Conservation (phyloP, 106 monocot genomes). For the Chionographis japonica region DNA sequence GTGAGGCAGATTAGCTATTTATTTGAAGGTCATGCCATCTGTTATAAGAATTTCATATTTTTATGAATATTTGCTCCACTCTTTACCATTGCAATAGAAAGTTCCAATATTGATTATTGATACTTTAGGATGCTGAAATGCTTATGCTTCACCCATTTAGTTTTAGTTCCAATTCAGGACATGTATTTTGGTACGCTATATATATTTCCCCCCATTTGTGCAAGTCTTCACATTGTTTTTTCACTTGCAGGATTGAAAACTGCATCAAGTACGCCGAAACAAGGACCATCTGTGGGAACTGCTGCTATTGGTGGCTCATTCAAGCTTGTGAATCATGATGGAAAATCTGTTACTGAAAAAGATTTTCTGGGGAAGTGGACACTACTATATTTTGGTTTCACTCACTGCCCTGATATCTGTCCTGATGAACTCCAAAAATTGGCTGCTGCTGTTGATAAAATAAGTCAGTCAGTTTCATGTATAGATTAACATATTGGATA, state of each 20-base stretch:
- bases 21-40: too few species aligned
- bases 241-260: slow-evolving; percentile 55
- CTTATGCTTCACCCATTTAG: too few species aligned
- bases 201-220: too few species aligned
- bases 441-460: slow-evolving; percentile 72
- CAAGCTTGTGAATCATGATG: slow-evolving; percentile 71
- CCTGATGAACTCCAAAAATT: slow-evolving; percentile 95
- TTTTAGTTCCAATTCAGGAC: too few species aligned
- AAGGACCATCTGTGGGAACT: slow-evolving; percentile 75
- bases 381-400: slow-evolving; percentile 90
- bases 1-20: too few species aligned
- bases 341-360: slow-evolving; percentile 67
- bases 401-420: slow-evolving; percentile 97
- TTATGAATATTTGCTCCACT: too few species aligned
- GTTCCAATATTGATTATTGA: too few species aligned
- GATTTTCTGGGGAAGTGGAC: slow-evolving; percentile 96
- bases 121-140: too few species aligned
- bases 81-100: too few species aligned
- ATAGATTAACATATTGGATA: too few species aligned
- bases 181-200: too few species aligned
- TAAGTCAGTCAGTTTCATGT: slow-evolving; percentile 48
- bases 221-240: background rate
- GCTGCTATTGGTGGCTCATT: slow-evolving; percentile 97
- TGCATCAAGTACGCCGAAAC: slow-evolving; percentile 54
- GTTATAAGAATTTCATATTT: too few species aligned